Evolutionary conservation across 2,329 filamentous ascomycete species (phyloP).

Genomic region (Cladosporium austrohemisphaericum): DNA sequence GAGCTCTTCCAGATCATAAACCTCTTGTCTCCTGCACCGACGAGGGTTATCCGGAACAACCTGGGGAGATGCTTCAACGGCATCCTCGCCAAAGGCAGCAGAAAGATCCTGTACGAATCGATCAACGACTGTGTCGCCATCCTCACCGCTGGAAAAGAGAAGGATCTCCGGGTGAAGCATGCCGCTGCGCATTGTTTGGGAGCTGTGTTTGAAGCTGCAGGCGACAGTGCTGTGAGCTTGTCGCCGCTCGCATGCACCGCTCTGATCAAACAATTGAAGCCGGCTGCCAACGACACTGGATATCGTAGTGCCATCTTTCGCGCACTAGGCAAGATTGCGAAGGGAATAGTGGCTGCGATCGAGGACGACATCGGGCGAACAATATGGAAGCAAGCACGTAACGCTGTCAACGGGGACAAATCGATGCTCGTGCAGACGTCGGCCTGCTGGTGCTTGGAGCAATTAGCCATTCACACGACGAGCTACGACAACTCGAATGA

Average conservation of each 20-base stretch:
- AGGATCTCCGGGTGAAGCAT: conserved; percentile 75
- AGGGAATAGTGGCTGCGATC: conserved; percentile 70
- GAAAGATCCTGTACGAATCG: conserved; percentile 89
- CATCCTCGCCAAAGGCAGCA: conserved; percentile 79
- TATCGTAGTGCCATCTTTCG: conserved; percentile 74
- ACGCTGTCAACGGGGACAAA: conserved; percentile 73
- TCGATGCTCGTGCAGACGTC: conserved; percentile 73
- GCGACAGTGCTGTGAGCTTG: conserved; percentile 84
- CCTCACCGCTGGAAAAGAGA: conserved; percentile 73
- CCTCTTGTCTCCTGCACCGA: conserved; percentile 74
- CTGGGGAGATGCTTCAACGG: conserved; percentile 78
- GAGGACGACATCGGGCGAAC: conserved; percentile 85
- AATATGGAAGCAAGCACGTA: conserved; percentile 87
- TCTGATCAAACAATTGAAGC: conserved; percentile 75
- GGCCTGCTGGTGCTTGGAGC: conserved; percentile 74
- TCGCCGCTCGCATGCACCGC: conserved; percentile 70
- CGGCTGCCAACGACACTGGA: conserved; percentile 74
- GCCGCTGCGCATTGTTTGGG: conserved; percentile 84
- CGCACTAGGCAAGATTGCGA: conserved; percentile 70
- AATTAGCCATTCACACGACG: conserved; percentile 65
- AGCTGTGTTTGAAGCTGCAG: conserved; percentile 84
- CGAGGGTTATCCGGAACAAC: conserved; percentile 85
- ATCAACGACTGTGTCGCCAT: conserved; percentile 81
- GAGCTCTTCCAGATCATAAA: conserved; percentile 92
- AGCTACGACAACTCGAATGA: conserved; percentile 88